Evolutionary conservation across 2,329 filamentous ascomycete species (phyloP), one percentile per base, ranked within the genome.

Genomic region (Dactylellina leptospora): DNA sequence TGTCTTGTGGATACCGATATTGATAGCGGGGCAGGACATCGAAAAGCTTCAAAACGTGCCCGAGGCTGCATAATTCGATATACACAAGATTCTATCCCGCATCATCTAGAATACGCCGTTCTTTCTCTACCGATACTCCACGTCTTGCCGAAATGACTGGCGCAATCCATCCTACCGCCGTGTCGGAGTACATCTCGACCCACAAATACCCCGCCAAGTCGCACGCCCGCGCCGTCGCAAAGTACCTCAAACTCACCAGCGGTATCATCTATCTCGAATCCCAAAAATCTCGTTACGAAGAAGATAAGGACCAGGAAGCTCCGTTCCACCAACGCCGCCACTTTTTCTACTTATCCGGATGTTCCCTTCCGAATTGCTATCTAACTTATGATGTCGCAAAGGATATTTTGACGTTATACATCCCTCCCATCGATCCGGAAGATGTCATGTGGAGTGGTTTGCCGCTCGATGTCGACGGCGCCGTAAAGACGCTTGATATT

Each of bases 261-360:
- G 93, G 92, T 50, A 84, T 93, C 16, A 84, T 99, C 64, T 99
- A 97, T 79, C 84, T 97, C 47, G 93, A 97, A 82, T 90, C 88
- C 59, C 90, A 93, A 78, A 87, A 89, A 80, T 91, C 88, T 74
- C 88, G 86, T 78, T 83, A 96, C 80, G 86, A 91, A 48, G 93
- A 97, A 81, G 93, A 99, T 80, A 93, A 91, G 78, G 95, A 97
- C 80, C 44, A 64, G 25, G 47, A 75, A 64, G 55, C 61, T 27
- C 55, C 66, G 30, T 64, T 73, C 75, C 92, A 91, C 75, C 93
- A 97, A 81, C 90, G 93, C 74, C 89, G 95, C 61, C 91, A 88
- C 80, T 99, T 99, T 82, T 97, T 90, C 85, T 99, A 99, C 81
- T 84, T 97, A 45, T 93, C 91, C 22, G 95, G 95, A 76, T 96